These are phyloP conservation scores for Penicillium olsonii DNA, from an alignment of 2,329 filamentous ascomycete genomes.

Conservation along the genomic window DNA sequence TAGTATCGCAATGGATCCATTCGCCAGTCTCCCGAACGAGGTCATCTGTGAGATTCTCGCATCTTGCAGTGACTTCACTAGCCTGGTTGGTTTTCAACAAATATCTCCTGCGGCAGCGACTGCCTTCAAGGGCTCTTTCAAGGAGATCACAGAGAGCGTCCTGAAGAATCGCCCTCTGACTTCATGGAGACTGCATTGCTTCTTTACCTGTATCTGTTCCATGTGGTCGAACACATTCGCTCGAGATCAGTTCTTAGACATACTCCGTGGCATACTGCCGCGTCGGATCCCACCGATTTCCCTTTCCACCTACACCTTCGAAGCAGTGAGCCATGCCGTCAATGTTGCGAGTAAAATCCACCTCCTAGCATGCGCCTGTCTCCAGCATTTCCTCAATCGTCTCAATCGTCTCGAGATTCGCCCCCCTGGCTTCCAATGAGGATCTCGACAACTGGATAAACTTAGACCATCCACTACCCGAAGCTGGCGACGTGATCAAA, in stretches of 20 bases:
- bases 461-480: neutral
- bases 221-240: too few relatives aligned
- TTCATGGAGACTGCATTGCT: neutral
- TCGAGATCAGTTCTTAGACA: too few relatives aligned
- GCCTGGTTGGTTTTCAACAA: slow-evolving; percentile 1
- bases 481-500: neutral
- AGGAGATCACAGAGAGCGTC: neutral
- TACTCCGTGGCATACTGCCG: too few relatives aligned
- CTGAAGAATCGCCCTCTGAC: neutral
- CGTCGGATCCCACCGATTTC: too few relatives aligned
- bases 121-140: neutral
- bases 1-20: slow-evolving; percentile 2
- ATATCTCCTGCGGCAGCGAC: neutral
- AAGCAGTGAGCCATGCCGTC: too few relatives aligned
- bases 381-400: neutral
- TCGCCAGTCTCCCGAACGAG: neutral
- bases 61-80: neutral
- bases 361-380: neutral
- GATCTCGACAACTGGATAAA: neutral
- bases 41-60: slow-evolving; percentile 1
- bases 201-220: too few relatives aligned
- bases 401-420: neutral
- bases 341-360: too few relatives aligned
- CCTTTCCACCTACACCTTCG: too few relatives aligned
- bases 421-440: neutral